Evolutionary conservation across 2,329 filamentous ascomycete species (phyloP).

Genomic region (Nothophaeocryptopus gaeumannii): DNA sequence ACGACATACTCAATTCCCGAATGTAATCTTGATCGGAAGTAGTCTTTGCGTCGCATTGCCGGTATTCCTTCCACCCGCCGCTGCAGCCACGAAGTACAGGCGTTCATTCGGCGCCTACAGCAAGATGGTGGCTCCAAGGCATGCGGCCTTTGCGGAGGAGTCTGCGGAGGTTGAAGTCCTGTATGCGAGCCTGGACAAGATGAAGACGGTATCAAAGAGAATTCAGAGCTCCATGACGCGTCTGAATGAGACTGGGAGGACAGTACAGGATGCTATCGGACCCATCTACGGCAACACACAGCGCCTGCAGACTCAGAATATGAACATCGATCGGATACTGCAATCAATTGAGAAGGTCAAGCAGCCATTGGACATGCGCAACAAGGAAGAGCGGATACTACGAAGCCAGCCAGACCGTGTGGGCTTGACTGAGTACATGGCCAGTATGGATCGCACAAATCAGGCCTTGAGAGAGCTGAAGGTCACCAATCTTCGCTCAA

Average conservation of each 20-base stretch:
- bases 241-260: constrained; percentile 83
- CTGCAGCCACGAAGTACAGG: too few relatives aligned
- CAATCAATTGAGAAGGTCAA: constrained; percentile 83
- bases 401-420: constrained; percentile 72
- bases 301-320: constrained; percentile 79
- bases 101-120: too few relatives aligned
- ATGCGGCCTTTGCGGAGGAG: constrained; percentile 62
- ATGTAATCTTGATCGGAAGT: too few relatives aligned
- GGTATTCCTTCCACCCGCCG: too few relatives aligned
- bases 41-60: too few relatives aligned
- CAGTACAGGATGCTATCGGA: constrained; percentile 85
- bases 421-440: constrained; percentile 79
- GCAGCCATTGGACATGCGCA: constrained; percentile 89
- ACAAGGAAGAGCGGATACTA: constrained; percentile 87
- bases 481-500: constrained; percentile 85
- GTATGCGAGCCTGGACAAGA: constrained; percentile 78
- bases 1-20: too few relatives aligned
- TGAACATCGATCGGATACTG: constrained; percentile 83
- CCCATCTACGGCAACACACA: constrained; percentile 92
- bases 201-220: constrained; percentile 88
- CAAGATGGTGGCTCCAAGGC: constrained; percentile 54
- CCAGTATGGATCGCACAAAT: constrained; percentile 83
- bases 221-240: constrained; percentile 84
- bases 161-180: constrained; percentile 66
- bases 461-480: constrained; percentile 81